Percentiles rank a stretch among this genome's conserved stretches.
These are phyloP conservation scores for Achaetomium macrosporum DNA, from an alignment of 2,329 filamentous ascomycete species.

Conservation along the genomic window DNA sequence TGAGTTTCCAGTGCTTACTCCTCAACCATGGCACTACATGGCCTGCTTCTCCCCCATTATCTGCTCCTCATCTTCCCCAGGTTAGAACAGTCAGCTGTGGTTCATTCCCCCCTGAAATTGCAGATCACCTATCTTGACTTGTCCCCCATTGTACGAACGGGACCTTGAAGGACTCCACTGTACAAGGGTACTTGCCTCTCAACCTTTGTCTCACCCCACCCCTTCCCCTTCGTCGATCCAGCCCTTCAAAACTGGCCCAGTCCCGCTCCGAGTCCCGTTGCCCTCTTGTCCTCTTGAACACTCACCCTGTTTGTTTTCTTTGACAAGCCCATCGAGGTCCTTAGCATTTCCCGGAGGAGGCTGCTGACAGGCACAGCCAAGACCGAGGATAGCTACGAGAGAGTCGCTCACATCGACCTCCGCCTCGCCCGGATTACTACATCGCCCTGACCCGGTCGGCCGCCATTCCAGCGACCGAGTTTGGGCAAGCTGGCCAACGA, in stretches of 20 bases:
- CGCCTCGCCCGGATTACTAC: background rate
- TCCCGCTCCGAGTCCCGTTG: constrained; percentile 16
- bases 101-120: too few species aligned
- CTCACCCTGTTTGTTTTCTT: constrained; percentile 10
- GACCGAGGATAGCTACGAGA: constrained; percentile 6
- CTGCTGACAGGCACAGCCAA: constrained; percentile 21
- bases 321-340: constrained; percentile 18
- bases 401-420: constrained; percentile 14
- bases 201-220: constrained; percentile 2
- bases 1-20: too few species aligned
- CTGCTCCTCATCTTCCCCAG: too few species aligned
- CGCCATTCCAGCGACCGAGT: constrained; percentile 8
- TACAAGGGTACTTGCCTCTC: background rate
- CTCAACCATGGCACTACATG: too few species aligned
- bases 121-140: too few species aligned
- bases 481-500: background rate
- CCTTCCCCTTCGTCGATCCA: constrained; percentile 1
- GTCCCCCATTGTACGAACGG: too few species aligned
- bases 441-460: constrained; percentile 3
- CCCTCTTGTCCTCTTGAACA: constrained; percentile 18
- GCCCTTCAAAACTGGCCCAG: constrained; percentile 22
- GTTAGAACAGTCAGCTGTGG: too few species aligned
- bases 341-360: constrained; percentile 12
- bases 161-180: too few species aligned
- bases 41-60: too few species aligned